phyloP scores from a whole-genome alignment of 2,329 filamentous ascomycete species.

The Diaporthe destruens region DNA sequence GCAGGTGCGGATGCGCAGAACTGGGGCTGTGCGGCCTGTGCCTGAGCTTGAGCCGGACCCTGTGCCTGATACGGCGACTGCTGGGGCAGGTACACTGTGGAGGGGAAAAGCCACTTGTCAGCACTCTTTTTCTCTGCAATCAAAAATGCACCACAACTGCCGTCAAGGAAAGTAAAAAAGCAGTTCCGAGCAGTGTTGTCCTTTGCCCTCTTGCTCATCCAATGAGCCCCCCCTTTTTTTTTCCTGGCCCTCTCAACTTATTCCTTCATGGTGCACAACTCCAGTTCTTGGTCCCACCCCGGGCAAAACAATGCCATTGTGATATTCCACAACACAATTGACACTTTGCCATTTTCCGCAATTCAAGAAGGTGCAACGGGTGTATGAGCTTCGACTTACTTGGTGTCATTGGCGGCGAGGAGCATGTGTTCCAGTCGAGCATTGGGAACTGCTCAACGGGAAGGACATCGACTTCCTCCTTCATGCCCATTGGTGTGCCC shows the following conservation, averaged over 20 bases:
- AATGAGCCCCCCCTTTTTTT: background rate
- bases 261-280: background rate
- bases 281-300: background rate
- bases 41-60: slow-evolving; percentile 50
- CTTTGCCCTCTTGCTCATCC: background rate
- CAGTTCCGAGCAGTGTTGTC: background rate
- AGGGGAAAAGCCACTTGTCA: slow-evolving; percentile 34
- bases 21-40: slow-evolving; percentile 51
- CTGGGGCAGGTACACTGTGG: slow-evolving; percentile 59
- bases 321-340: background rate
- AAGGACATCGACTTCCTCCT: slow-evolving; percentile 76
- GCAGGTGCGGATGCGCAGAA: slow-evolving; percentile 38
- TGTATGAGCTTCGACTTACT: slow-evolving; percentile 72
- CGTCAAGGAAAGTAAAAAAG: background rate
- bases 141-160: slow-evolving; percentile 8
- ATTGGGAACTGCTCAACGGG: slow-evolving; percentile 76
- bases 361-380: slow-evolving; percentile 28
- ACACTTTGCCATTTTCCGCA: background rate
- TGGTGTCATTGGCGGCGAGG: slow-evolving; percentile 90
- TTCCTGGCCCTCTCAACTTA: background rate
- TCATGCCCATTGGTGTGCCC: slow-evolving; percentile 72
- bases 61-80: slow-evolving; percentile 35
- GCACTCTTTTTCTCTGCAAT: slow-evolving; percentile 30
- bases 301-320: background rate
- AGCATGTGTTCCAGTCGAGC: slow-evolving; percentile 81